These are phyloP conservation scores for Cicer chorassanicum DNA, from an alignment of 306 rosid species.

Conservation along the genomic window DNA sequence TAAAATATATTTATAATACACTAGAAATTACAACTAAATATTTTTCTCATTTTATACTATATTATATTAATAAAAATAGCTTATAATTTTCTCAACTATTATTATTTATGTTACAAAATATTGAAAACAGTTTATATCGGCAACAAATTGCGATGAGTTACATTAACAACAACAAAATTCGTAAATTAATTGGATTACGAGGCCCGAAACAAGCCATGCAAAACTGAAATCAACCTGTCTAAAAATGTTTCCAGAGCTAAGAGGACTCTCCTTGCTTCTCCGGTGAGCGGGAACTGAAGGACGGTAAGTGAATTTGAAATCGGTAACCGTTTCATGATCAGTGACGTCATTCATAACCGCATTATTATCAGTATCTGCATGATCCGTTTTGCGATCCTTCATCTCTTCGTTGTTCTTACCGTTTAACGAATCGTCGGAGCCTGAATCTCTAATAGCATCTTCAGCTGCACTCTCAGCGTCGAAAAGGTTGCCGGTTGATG, in stretches of 20 bases:
- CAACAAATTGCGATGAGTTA: neutral
- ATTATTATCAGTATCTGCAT: constrained; percentile 36
- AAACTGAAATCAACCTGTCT: constrained; percentile 60
- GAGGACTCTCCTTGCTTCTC: constrained; percentile 79
- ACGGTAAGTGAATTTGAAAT: constrained; percentile 60
- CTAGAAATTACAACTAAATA: neutral
- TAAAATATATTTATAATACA: neutral
- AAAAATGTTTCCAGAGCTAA: constrained; percentile 87
- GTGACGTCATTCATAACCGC: constrained; percentile 7
- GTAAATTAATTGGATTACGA: constrained; percentile 18
- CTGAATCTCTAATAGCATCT: constrained; percentile 45
- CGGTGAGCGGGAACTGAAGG: constrained; percentile 90
- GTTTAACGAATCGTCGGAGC: constrained; percentile 41
- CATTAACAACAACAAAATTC: neutral
- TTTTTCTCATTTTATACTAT: neutral
- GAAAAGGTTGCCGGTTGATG: constrained; percentile 29
- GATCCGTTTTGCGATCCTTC: constrained; percentile 48
- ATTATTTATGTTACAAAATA: neutral
- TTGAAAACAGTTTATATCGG: neutral
- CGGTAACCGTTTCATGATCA: constrained; percentile 39
- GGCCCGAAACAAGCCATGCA: constrained; percentile 40
- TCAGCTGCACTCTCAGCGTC: constrained; percentile 41
- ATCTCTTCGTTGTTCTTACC: constrained; percentile 45
- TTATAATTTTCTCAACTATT: neutral
- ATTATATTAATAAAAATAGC: neutral